Conservation (phyloP, 192 early-diverging fungal genomes). For the Linnemannia zychae region DNA sequence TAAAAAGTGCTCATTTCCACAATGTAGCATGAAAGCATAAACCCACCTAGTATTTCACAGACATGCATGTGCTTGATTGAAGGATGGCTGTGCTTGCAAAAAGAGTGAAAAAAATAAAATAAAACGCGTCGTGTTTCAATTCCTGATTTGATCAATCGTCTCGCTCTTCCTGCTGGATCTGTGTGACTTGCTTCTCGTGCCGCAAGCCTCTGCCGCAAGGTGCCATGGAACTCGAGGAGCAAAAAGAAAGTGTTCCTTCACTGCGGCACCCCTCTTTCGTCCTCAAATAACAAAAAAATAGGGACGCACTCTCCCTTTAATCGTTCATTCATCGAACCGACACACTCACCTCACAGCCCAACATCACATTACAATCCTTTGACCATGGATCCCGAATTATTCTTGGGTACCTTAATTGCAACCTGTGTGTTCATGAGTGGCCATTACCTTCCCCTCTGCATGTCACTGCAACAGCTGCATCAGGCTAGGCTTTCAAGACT, state of each 20-base stretch:
- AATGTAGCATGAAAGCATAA: no score
- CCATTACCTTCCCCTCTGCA: background rate
- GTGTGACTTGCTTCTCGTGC: background rate
- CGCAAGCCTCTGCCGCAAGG: background rate
- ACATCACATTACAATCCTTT: background rate
- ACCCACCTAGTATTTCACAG: no score
- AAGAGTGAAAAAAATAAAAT: no score
- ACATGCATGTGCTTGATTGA: no score
- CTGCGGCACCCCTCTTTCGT: conserved; percentile 20
- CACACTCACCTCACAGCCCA: background rate
- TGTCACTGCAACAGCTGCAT: background rate
- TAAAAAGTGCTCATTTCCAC: no score
- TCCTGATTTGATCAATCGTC: no score
- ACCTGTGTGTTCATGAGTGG: background rate
- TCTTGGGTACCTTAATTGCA: conserved; percentile 26
- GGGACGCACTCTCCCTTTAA: background rate
- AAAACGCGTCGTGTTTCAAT: no score
- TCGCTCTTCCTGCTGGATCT: no score
- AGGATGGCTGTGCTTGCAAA: no score
- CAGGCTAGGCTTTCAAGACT: background rate
- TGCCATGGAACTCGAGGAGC: background rate
- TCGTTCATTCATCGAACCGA: background rate
- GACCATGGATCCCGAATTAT: conserved; percentile 46
- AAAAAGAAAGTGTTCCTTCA: background rate
- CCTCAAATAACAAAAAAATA: background rate